Conservation (phyloP, 306 rosid species). For the Corylus americana region DNA sequence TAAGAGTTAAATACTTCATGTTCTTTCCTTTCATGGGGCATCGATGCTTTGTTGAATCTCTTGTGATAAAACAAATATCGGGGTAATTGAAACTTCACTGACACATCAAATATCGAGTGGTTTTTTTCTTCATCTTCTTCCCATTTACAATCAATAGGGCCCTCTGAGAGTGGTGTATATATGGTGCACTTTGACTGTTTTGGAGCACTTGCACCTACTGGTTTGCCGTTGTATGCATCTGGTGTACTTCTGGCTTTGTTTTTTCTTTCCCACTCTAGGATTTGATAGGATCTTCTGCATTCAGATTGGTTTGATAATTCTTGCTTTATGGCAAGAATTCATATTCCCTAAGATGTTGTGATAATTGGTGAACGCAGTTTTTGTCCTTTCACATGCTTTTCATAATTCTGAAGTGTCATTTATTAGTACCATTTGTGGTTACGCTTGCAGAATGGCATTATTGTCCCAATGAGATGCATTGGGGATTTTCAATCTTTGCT, state of each 20-base stretch:
- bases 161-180: not conserved
- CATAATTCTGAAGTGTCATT: slow-evolving; percentile 19
- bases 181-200: not conserved
- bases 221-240: not conserved
- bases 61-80: not conserved
- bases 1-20: not conserved
- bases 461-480: slow-evolving; percentile 53
- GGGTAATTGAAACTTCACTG: not conserved
- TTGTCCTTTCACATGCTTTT: slow-evolving; percentile 28
- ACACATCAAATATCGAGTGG: not conserved
- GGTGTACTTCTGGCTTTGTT: slow-evolving; percentile 2
- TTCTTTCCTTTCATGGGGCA: not conserved
- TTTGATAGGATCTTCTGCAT: not conserved
- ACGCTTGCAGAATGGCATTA: slow-evolving; percentile 59
- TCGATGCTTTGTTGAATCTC: not conserved
- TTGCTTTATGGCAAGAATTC: slow-evolving; percentile 9
- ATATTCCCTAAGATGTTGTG: slow-evolving; percentile 16
- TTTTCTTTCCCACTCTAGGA: no score
- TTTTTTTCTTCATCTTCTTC: not conserved
- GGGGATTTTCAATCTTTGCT: slow-evolving; percentile 77
- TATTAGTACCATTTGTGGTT: slow-evolving; percentile 28
- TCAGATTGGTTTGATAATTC: not conserved
- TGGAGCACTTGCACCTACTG: not conserved
- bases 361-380: slow-evolving; percentile 20
- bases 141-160: not conserved